These are phyloP conservation scores for Aureobasidium lini DNA, from an alignment of 2,329 filamentous ascomycete genomes.

Conservation along the genomic window DNA sequence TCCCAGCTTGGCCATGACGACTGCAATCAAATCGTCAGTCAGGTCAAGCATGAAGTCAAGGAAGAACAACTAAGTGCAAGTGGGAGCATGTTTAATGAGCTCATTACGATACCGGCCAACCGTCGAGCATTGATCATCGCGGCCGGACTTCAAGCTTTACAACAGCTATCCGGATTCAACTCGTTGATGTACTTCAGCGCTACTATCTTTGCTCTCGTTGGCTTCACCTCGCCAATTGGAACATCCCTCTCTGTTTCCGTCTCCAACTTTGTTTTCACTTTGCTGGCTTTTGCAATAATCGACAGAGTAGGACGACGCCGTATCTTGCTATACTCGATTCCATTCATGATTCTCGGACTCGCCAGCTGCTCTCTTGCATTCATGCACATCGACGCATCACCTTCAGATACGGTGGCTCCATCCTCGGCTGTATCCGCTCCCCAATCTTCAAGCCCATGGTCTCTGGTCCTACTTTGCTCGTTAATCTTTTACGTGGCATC, in stretches of 20 bases:
- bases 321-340: slow-evolving; percentile 75
- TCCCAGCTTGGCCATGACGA: slow-evolving; percentile 28
- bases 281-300: slow-evolving; percentile 38
- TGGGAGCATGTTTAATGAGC: neutral
- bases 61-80: slow-evolving; percentile 49
- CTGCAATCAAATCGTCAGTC: slow-evolving; percentile 46
- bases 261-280: slow-evolving; percentile 41
- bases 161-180: slow-evolving; percentile 51
- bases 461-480: slow-evolving; percentile 58
- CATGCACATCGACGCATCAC: slow-evolving; percentile 48
- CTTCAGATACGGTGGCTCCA: neutral
- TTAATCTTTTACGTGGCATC: slow-evolving; percentile 78
- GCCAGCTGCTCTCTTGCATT: slow-evolving; percentile 67
- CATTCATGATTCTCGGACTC: slow-evolving; percentile 72
- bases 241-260: slow-evolving; percentile 37
- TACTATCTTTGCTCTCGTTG: slow-evolving; percentile 41
- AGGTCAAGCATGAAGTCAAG: slow-evolving; percentile 67
- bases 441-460: slow-evolving; percentile 23
- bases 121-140: slow-evolving; percentile 74
- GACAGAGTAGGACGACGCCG: slow-evolving; percentile 37
- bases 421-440: slow-evolving; percentile 12
- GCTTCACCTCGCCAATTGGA: slow-evolving; percentile 38
- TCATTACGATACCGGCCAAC: slow-evolving; percentile 39
- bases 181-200: slow-evolving; percentile 43
- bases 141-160: slow-evolving; percentile 76